Conservation (phyloP, 495 filamentous ascomycete genomes). For the Podospora fimiseda region DNA sequence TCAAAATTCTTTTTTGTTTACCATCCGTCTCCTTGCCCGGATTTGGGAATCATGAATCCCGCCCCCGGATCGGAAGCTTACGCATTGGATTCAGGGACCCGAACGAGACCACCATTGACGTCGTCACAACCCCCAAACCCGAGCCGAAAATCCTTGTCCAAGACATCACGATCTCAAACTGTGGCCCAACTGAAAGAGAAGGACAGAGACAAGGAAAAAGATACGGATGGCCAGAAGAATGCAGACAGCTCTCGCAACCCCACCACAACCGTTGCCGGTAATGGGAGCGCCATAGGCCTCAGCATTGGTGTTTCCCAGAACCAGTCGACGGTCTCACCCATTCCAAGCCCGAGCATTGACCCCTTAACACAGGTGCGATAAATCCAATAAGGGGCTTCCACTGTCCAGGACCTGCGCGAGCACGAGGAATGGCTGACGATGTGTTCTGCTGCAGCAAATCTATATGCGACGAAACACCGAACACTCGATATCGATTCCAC, state of each 20-base stretch:
- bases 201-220: constrained; percentile 10
- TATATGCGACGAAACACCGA: constrained; percentile 76
- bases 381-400: neutral
- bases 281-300: constrained; percentile 6
- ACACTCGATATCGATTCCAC: constrained; percentile 55
- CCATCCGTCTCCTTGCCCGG: neutral
- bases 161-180: constrained; percentile 16
- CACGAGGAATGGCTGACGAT: no score
- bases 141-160: constrained; percentile 7
- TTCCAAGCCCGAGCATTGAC: constrained; percentile 32
- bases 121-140: constrained; percentile 6
- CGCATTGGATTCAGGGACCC: constrained; percentile 12
- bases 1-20: neutral
- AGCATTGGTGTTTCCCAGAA: neutral
- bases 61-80: constrained; percentile 6
- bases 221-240: constrained; percentile 16
- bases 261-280: constrained; percentile 5
- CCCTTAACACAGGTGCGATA: constrained; percentile 42
- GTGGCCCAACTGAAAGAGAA: constrained; percentile 5
- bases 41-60: neutral
- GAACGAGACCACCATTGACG: constrained; percentile 12
- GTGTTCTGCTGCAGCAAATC: constrained; percentile 62
- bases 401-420: no score
- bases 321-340: neutral
- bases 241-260: constrained; percentile 9